Percentiles rank a stretch among this genome's conserved stretches.
phyloP scores from a whole-genome alignment of 768 basidiomycete species.

The Collybia sp. region DNA sequence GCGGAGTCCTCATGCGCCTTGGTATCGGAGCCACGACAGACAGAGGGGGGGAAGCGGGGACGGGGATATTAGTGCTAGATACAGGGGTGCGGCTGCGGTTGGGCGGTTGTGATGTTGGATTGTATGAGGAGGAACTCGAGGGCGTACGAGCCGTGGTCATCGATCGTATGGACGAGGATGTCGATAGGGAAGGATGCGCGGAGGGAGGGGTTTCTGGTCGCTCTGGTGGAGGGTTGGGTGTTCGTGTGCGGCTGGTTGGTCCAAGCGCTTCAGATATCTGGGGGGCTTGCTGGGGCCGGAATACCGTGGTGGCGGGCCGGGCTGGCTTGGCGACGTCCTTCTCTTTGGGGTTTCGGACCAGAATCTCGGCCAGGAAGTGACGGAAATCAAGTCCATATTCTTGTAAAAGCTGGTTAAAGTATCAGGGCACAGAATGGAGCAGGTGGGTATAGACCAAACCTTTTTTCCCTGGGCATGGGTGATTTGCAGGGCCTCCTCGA shows the following conservation, averaged over 20 bases:
- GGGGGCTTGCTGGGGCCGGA: constrained; percentile 18
- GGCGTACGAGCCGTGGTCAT: not conserved
- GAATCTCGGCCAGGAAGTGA: constrained; percentile 78
- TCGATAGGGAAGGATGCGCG: not conserved
- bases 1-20: not conserved
- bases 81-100: not conserved
- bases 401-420: constrained; percentile 61
- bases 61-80: not conserved
- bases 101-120: not conserved
- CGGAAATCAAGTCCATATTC: constrained; percentile 95
- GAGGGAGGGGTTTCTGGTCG: not conserved
- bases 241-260: constrained; percentile 3
- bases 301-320: constrained; percentile 24
- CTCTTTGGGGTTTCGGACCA: constrained; percentile 47
- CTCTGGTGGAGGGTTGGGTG: constrained; percentile 9
- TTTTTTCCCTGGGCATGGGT: constrained; percentile 80
- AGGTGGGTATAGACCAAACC: constrained; percentile 36
- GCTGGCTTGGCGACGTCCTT: constrained; percentile 13
- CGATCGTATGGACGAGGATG: not conserved
- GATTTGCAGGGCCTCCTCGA: constrained; percentile 76
- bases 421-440: not conserved
- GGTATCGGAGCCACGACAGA: not conserved
- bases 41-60: not conserved
- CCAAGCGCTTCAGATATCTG: constrained; percentile 8
- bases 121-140: constrained; percentile 1